Base-by-base conservation (phyloP, 1,139 yeast species). In the Yamadazyma taylorii region DNA sequence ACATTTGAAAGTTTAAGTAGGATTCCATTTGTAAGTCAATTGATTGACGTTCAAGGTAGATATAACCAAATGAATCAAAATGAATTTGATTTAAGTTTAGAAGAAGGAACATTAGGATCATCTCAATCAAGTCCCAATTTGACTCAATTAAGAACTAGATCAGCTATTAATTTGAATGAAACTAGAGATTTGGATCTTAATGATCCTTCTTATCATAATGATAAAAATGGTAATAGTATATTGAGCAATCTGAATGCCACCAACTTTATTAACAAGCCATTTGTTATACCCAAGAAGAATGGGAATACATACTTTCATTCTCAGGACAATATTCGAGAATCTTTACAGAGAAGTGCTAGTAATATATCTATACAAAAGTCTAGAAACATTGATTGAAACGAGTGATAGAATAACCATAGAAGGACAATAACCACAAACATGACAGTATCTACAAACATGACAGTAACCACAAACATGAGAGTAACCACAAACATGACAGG, bases 61-160 rank as follows among this genome's bases (percentile, higher is more conserved):
- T 52, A 48, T 29, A 40, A 43, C 25, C 38, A 38, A 30, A 36
- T 50, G 35, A 40, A 40, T 16, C 58, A 52, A 32, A 46, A 55
- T 15, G 52, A 53, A n/a, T 34, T 51, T 16, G 60, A 52, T 39
- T 42, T 58, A 12, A 50, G 45, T 23, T 47, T 66, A 41, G 73
- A 66, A 45, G 72, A 64, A 45, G 73, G 73, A 1, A 26, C 46
- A 42, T n/a, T 47, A 47, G 23, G 40, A 43, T 24, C 55, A 3
- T 48, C 61, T 14, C 52, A 43, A 32, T 47, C 48, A 5, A 41
- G 42, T 23, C 56, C 51, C 2, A 46, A 49, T 36, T 46, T 52
- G 5, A 50, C 61, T 0, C 69, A 63, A 12, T 55, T 71, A 16
- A 51, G 77, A 32, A 71, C 77, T 0, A 48, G 77, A 40, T 71